Conservation (phyloP, 257 asterid genomes). For the Nicotiana attenuata region DNA sequence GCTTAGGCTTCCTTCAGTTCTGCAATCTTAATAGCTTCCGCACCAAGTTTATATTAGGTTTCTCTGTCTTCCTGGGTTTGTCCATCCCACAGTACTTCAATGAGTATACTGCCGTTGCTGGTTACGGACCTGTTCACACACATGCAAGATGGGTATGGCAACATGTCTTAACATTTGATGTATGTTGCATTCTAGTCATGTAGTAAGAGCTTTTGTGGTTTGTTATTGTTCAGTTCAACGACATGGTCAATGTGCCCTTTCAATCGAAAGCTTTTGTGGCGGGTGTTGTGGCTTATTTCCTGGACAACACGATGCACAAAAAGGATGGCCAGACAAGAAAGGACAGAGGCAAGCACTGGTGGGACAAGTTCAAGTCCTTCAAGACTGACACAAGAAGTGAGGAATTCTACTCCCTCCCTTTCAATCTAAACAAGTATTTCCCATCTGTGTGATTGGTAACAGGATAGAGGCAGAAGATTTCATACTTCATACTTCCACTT, state of each 20-base stretch:
- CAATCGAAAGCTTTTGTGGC: constrained; percentile 93
- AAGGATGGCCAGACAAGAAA: constrained; percentile 56
- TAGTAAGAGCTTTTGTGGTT: background rate
- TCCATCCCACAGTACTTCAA: constrained; percentile 95
- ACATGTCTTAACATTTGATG: background rate
- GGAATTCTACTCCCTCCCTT: constrained; percentile 90
- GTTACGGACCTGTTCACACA: constrained; percentile 81
- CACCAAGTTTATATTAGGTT: constrained; percentile 78
- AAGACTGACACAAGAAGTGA: constrained; percentile 76
- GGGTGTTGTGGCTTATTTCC: constrained; percentile 66
- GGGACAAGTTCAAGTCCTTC: constrained; percentile 87
- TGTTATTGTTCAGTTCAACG: constrained; percentile 58
- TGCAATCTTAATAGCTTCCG: constrained; percentile 94
- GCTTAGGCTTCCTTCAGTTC: constrained; percentile 83
- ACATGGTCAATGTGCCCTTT: constrained; percentile 72
- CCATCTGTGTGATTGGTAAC: constrained; percentile 62
- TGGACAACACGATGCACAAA: constrained; percentile 81
- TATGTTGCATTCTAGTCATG: background rate
- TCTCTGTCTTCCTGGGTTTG: constrained; percentile 76
- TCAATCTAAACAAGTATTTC: constrained; percentile 87
- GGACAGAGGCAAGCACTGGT: constrained; percentile 96
- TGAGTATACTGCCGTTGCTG: constrained; percentile 72
- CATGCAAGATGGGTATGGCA: constrained; percentile 77
- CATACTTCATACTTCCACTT: background rate
- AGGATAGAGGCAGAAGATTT: constrained; percentile 10